Evolutionary conservation across 2,329 filamentous ascomycete species (phyloP), one percentile per base, ranked within the genome.

Genomic region (Aspergillus sp.): DNA sequence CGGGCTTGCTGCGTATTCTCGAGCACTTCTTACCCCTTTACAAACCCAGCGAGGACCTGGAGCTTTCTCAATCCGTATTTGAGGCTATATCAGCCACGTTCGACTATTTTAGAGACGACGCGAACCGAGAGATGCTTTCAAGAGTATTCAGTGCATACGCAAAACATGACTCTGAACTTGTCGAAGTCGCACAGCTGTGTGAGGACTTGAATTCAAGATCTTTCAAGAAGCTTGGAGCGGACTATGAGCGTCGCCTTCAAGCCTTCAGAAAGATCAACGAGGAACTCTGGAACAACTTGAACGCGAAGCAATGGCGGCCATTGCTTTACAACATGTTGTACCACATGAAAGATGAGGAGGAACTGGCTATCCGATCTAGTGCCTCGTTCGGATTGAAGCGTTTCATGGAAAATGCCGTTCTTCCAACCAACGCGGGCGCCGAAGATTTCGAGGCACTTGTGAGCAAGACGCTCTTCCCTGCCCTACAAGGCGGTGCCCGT

Each of bases 311-410:
- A 66, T 98, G 93, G 91, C 79, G 84, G 45, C 90, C 93, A 5
- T 69, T 98, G 17, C 71, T 97, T 9, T 86, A 90, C 70, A 98
- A 97, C 62, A 80, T 95, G 73, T 76, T 95, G 2, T 97, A 85
- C 68, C 93, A 86, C 62, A 84, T 96, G 54, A 84, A 83, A 55
- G 82, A 91, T 54, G 85, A 89, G 47, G 89, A 95, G 53, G 93
- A 98, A 64, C 84, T 94, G 54, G 87, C 88, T 41, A 87, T 96
- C 43, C 74, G 95, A 49, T 76, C 80, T 2, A 96, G 91, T 64
- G 88, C 93, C 5, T 87, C 90, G 0, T 85, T 90, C 60, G 81
- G 82, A 5, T 71, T 98, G 35, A 86, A 86, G 58, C 80, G 84
- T 45, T 93, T 96, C 60, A 77, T 95, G 30, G 80, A 88, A 56